These are phyloP conservation scores for Eimeria maxima DNA, from an alignment of 169 alveolate genomes.

Conservation along the genomic window DNA sequence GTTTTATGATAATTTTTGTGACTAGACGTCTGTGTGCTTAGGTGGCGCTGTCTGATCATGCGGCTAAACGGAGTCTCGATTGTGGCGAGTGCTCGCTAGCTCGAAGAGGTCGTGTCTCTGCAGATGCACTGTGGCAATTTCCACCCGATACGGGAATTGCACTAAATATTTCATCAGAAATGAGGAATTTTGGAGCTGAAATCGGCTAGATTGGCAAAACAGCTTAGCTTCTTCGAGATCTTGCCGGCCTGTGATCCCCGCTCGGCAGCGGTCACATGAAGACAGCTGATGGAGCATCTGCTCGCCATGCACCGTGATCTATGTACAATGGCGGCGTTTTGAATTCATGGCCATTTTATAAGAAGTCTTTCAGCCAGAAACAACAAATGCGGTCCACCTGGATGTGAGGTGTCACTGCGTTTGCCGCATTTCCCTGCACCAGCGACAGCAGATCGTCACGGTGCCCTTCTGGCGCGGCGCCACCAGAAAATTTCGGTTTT, in stretches of 20 bases:
- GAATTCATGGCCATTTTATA: neutral
- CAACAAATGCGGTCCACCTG: constrained; percentile 24
- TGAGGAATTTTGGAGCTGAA: neutral
- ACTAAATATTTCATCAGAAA: neutral
- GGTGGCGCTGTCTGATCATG: constrained; percentile 37
- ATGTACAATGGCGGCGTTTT: constrained; percentile 33
- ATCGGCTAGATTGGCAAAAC: neutral
- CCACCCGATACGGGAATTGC: constrained; percentile 2
- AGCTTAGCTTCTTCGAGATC: neutral
- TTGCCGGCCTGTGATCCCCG: constrained; percentile 49
- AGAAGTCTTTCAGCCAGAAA: constrained; percentile 1
- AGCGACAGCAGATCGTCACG: constrained; percentile 1
- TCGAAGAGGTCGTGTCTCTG: constrained; percentile 36
- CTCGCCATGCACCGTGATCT: constrained; percentile 45
- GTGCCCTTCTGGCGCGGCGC: constrained; percentile 57
- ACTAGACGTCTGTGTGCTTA: neutral
- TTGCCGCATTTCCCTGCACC: constrained; percentile 48
- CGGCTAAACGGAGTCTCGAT: constrained; percentile 57
- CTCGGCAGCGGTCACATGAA: constrained; percentile 76
- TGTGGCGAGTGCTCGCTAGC: constrained; percentile 76
- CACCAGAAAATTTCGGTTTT: constrained; percentile 5
- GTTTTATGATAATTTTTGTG: neutral
- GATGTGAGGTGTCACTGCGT: constrained; percentile 9
- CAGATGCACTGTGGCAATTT: neutral
- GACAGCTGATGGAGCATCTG: constrained; percentile 74